Evolutionary conservation across 805 yeast species (phyloP), one percentile per base, ranked within the genome.

Genomic region (Starmera amethionina): DNA sequence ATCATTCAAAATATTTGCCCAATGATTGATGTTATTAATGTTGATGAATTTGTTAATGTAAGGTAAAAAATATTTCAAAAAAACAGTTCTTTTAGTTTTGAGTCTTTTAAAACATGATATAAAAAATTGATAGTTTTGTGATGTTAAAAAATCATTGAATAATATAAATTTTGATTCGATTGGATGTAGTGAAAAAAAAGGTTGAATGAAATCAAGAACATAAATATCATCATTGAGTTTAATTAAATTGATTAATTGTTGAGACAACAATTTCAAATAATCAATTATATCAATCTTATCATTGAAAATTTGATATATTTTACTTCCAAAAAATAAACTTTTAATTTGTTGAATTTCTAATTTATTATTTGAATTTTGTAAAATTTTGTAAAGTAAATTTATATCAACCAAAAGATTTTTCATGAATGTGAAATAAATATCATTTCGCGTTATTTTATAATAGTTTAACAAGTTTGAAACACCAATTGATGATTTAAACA

Each of bases 241-340:
- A 1, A 42, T 38, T 30, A 8, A n/a, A 12, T 46, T 46, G 2
- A 55, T 19, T 8, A 52, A 36, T 28, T 55, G 58, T 9, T 37
- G 34, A 1, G 37, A 37, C 6, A 50, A 8, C 0, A 55, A 18
- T 5, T 15, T 13, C n/a, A 51, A 34, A 34, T 51, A 55, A 0
- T 34, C 38, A 10, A 41, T 41, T n/a, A 55, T 31, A 0, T 25
- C 37, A 13, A 54, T 14, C 12, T 47, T 43, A 1, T 56, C 57
- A 34, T 52, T 49, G 30, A 52, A 52, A 0, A 48, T 25, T 8
- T 54, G 45, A 18, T 46, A 50, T 3, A 55, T 44, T 40, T 45
- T 54, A 22, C 57, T 49, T 8, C 59, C 58, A 35, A 54, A 51
- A 28, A 55, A 45, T 9, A 54, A 39, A 3, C 54, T 34, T 22